Evolutionary conservation across 2,329 filamentous ascomycete species (phyloP), one percentile per base, ranked within the genome.

Genomic region (Pseudogymnoascus sp.): DNA sequence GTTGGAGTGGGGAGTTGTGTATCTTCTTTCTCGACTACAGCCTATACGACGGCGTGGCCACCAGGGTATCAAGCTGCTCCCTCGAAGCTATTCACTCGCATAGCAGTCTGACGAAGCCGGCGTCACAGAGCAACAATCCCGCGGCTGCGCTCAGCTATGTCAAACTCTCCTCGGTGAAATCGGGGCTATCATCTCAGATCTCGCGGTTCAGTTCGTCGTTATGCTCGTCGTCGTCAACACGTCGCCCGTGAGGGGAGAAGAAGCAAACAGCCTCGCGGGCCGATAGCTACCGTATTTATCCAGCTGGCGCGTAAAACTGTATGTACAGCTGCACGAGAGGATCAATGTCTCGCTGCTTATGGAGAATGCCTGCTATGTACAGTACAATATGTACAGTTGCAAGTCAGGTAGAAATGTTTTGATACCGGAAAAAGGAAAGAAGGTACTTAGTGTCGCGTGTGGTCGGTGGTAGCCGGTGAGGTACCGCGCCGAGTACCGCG

Each of bases 401-500:
- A 45, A 8, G 14, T 19, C 14, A n/a, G 23, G 38, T 41, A 49
- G 19, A 12, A 55, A 28, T 33, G 28, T 33, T 49, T 45, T 8
- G 49, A 35, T 55, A 55, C 49, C 28, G 14, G 28, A 12, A 55
- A 55, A 55, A 55, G 22, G 49, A 33, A 55, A 55, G 49, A 16
- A 55, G 49, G 49, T 55, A 55, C 49, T 55, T 55, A 4, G 16
- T 33, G 49, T 55, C 49, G 49, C 28, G 49, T 55, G 49, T 14
- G 49, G 23, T 33, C 9, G 42, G 3, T 28, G 23, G 49, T 55
- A 55, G 49, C 49, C 28, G 28, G 28, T 35, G 28, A 55, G 49
- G 49, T 55, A 55, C 49, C 28, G 49, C 49, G 16, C 49, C 49
- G 49, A 55, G 28, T 55, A 55, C 49, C 49, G 49, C 45, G 28